Percentiles rank a stretch among this genome's conserved stretches.
phyloP scores from a whole-genome alignment of 495 filamentous ascomycete genomes.

The Annulohypoxylon maeteangense region DNA sequence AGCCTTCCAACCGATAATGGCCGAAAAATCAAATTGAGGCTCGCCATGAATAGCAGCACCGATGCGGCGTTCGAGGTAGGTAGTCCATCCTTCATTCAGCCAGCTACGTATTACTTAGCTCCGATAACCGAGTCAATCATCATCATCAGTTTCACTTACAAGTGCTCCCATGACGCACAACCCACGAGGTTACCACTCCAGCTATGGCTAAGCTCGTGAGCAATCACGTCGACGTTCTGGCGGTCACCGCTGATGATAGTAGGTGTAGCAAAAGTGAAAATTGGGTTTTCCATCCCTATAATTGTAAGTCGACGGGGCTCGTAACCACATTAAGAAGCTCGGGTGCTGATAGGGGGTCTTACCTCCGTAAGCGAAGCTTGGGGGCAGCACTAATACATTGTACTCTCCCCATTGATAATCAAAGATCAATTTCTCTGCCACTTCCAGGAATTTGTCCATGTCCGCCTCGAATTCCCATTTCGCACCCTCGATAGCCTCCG shows the following conservation, averaged over 20 bases:
- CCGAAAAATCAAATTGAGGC: slow-evolving; percentile 87
- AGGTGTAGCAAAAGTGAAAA: slow-evolving; percentile 92
- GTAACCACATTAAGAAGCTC: not conserved
- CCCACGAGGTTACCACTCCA: slow-evolving; percentile 96
- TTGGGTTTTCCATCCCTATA: slow-evolving; percentile 94
- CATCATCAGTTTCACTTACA: slow-evolving; percentile 55
- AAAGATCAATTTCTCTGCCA: slow-evolving; percentile 87
- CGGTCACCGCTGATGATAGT: slow-evolving; percentile 92
- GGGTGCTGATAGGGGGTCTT: not conserved
- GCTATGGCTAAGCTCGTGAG: slow-evolving; percentile 89
- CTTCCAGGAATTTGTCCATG: slow-evolving; percentile 89
- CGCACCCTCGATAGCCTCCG: slow-evolving; percentile 82
- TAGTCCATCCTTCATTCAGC: slow-evolving; percentile 97
- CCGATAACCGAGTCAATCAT: not conserved
- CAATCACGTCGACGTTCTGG: slow-evolving; percentile 95
- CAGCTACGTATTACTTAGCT: slow-evolving; percentile 60
- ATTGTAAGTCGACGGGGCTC: slow-evolving; percentile 8
- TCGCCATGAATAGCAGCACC: slow-evolving; percentile 77
- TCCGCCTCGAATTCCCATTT: slow-evolving; percentile 91
- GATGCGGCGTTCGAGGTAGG: slow-evolving; percentile 88
- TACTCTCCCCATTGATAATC: slow-evolving; percentile 94
- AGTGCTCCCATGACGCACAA: slow-evolving; percentile 94
- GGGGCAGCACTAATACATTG: slow-evolving; percentile 90
- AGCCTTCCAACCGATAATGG: slow-evolving; percentile 84
- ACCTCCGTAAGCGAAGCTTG: slow-evolving; percentile 85